phyloP scores from a whole-genome alignment of 2,329 filamentous ascomycete genomes.

The Penicillium sp. region DNA sequence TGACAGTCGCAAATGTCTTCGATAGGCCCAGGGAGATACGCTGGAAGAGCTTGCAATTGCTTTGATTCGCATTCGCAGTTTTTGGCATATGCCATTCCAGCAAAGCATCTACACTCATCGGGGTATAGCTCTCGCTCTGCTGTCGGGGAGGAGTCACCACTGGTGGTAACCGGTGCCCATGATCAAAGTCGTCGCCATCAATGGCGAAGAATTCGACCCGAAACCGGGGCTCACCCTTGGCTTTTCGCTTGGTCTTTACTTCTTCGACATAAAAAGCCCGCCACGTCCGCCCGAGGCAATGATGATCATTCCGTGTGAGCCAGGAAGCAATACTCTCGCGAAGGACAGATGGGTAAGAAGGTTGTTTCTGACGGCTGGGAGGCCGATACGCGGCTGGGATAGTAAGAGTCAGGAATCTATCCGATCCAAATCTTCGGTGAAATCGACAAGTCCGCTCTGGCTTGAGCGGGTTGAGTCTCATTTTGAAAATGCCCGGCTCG shows the following conservation, averaged over 20 bases:
- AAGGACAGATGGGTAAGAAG: slow-evolving; percentile 24
- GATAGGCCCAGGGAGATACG: slow-evolving; percentile 45
- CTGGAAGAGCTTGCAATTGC: slow-evolving; percentile 46
- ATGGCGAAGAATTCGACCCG: slow-evolving; percentile 46
- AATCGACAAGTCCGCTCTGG: slow-evolving; percentile 46
- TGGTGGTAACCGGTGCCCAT: slow-evolving; percentile 5
- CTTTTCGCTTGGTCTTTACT: slow-evolving; percentile 33
- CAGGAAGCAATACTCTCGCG: slow-evolving; percentile 39
- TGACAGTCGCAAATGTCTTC: slow-evolving; percentile 42
- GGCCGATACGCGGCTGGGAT: slow-evolving; percentile 33
- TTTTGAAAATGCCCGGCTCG: slow-evolving; percentile 36
- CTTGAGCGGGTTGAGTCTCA: slow-evolving; percentile 43
- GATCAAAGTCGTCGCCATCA: slow-evolving; percentile 41
- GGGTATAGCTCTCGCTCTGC: slow-evolving; percentile 29
- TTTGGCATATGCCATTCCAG: slow-evolving; percentile 47
- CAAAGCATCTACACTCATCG: slow-evolving; percentile 40
- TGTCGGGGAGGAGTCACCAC: slow-evolving; percentile 24
- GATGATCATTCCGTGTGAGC: slow-evolving; percentile 39
- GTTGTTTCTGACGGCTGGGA: slow-evolving; percentile 24
- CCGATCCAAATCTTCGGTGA: slow-evolving; percentile 46
- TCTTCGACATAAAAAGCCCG: slow-evolving; percentile 45
- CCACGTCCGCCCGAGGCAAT: slow-evolving; percentile 45
- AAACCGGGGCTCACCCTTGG: slow-evolving; percentile 24
- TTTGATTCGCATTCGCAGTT: slow-evolving; percentile 35
- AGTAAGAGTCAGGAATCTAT: slow-evolving; percentile 45